A percentile compares a stretch with the other conserved stretches of the same genome.
phyloP scores from a whole-genome alignment of 192 early-diverging fungal genomes.

The Umbelopsis vinacea region DNA sequence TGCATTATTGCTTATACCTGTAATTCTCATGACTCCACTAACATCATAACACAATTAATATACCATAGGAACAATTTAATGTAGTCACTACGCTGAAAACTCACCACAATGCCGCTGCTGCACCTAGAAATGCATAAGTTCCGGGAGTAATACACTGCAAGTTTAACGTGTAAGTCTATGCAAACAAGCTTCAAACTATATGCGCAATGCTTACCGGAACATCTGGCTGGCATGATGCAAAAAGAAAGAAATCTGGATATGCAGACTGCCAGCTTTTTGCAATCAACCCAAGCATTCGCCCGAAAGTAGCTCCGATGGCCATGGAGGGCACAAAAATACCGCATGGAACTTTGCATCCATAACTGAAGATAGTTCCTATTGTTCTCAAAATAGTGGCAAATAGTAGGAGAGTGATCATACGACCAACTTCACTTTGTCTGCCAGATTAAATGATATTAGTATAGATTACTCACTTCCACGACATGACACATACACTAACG shows the following conservation, averaged over 20 bases:
- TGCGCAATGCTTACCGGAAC: constrained; percentile 59
- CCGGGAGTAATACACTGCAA: constrained; percentile 78
- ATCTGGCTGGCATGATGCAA: constrained; percentile 70
- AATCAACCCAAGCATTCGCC: constrained; percentile 86
- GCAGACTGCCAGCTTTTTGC: constrained; percentile 73
- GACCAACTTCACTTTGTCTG: constrained; percentile 30
- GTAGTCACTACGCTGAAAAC: not conserved
- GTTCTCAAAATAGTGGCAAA: constrained; percentile 61
- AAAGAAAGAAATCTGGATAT: constrained; percentile 65
- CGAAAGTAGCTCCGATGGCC: constrained; percentile 91
- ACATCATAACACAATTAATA: not conserved
- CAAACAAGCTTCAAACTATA: constrained; percentile 26
- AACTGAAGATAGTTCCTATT: constrained; percentile 59
- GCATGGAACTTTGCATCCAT: constrained; percentile 69
- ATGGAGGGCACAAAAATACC: constrained; percentile 89
- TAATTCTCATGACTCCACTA: constrained; percentile 89
- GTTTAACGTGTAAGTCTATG: constrained; percentile 28
- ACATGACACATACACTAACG: constrained; percentile 11
- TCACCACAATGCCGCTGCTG: constrained; percentile 76
- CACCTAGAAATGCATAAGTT: constrained; percentile 83
- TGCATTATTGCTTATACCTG: constrained; percentile 41
- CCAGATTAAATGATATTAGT: constrained; percentile 23
- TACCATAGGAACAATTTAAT: constrained; percentile 20
- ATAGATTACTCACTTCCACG: constrained; percentile 26
- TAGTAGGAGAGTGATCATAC: constrained; percentile 54